Base-by-base conservation (phyloP, 2,329 filamentous ascomycete species). In the Claviceps lovelessii region DNA sequence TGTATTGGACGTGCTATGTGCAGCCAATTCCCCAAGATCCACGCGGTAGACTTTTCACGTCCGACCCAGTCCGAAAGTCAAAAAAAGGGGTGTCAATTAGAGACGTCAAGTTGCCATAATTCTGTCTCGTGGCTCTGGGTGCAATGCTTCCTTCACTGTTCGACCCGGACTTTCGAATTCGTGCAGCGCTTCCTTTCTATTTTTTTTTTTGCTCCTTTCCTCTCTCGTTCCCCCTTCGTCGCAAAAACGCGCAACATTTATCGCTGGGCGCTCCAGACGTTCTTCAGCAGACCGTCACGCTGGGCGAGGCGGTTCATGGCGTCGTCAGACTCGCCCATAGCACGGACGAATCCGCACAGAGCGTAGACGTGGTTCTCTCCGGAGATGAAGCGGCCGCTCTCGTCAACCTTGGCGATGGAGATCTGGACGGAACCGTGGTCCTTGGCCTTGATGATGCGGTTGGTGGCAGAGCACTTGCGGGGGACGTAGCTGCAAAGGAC, bases 401-500 rank as follows among this genome's bases (percentile, higher is more conserved):
- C 93, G 76, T 97, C 91, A 68, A 98, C 93, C 81, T 96, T 97
- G 76, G 86, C 91, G 72, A 98, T 80, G 68, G 86, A 88, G 76
- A 98, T 89, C 78, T 98, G 93, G 68, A 97, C 93, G 61, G 88
- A 95, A 68, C 89, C 91, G 83, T 98, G 93, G 79, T 98, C 93
- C 81, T 97, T 96, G 81, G 93, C 90, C 82, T 96, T 96, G 85
- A 98, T 97, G 83, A 97, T 96, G 79, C 93, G 89, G 88, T 95
- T 94, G 76, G 91, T 95, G 68, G 90, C 90, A 76, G 83, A 89
- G 88, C 91, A 97, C 82, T 96, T 97, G 82, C 91, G 89, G 74
- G 90, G 90, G 81, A 95, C 88, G 85, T 95, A 95, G 75, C 89
- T 94, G 72, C 51, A 56, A 55, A 59, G 28, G 46, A 53, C 44